Base-by-base conservation (phyloP, 441 rosid species). In the Populus hybrid region DNA sequence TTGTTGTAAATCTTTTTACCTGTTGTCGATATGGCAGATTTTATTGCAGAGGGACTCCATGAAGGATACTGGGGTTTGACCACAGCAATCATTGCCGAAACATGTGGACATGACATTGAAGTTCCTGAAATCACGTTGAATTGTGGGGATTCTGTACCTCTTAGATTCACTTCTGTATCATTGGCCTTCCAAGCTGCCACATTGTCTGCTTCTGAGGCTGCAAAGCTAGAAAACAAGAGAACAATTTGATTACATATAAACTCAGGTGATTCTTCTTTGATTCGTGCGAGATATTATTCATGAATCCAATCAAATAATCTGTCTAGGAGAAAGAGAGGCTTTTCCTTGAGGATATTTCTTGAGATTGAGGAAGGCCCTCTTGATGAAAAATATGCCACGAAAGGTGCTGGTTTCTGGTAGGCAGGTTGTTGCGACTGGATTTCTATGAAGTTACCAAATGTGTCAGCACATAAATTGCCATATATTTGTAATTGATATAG, bases 41-140 rank as follows among this genome's bases (percentile, higher is more conserved):
- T 89, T 75, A 92, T 82, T 1, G 90, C 92, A 2, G 96, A 87
- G 33, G 97, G 90, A 66, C 85, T 72, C 91, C 91, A 91, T 2
- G 86, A 80, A 8, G 93, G 95, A 76, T 89, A 83, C 28, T 63
- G 87, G 56, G 90, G 80, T 85, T 91, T 93, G 29, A 93, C 82
- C 2, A 79, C 74, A 1, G 92, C 91, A 33, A 88, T 93, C 63
- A 91, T 77, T 59, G 89, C 97, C 7, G 96, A 82, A 53, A 90
- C 93, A 6, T 92, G 96, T 6, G 97, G 97, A 81, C 94, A 88
- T 10, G 98, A 80, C 97, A 93, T 93, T 78, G 98, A 93, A 79
- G 97, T 92, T 81, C 97, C 98, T 3, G 97, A 94, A 20, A 90
- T 72, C 33, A 93, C 78, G 69, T 87, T 88, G 82, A 76, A 94